phyloP scores from a whole-genome alignment of 1,284 basidiomycete genomes.

The Rhodofomes roseus region DNA sequence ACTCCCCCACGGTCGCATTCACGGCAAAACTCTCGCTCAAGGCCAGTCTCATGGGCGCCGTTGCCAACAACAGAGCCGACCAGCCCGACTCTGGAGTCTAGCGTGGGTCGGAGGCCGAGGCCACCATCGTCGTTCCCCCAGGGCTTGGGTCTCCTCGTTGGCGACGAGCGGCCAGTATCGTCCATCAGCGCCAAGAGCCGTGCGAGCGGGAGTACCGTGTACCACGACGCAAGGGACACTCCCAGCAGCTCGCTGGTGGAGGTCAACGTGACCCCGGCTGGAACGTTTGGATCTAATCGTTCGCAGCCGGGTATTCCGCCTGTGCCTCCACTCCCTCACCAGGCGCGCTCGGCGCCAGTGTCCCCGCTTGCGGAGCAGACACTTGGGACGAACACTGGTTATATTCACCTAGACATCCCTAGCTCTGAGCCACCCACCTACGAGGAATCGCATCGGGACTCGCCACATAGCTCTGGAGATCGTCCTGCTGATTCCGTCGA shows the following conservation, averaged over 20 bases:
- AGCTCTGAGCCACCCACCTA: constrained; percentile 34
- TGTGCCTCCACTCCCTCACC: constrained; percentile 27
- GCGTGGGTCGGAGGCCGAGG: constrained; percentile 14
- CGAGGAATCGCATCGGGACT: constrained; percentile 16
- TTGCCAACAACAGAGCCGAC: constrained; percentile 14
- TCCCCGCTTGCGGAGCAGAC: constrained; percentile 11
- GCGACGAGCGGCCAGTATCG: constrained; percentile 51
- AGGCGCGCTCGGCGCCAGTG: constrained; percentile 12
- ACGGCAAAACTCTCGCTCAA: constrained; percentile 29
- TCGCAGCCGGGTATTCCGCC: constrained; percentile 25
- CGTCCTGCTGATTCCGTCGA: constrained; percentile 33
- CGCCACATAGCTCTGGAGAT: constrained; percentile 15
- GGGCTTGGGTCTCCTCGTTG: constrained; percentile 31
- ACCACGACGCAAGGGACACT: constrained; percentile 55
- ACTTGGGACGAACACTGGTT: constrained; percentile 10
- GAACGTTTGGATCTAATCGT: constrained; percentile 15
- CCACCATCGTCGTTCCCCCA: constrained; percentile 15
- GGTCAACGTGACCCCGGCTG: constrained; percentile 24
- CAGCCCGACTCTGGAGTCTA: constrained; percentile 8
- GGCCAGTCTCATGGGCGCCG: constrained; percentile 16
- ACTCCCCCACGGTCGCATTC: constrained; percentile 27
- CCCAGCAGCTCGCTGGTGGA: constrained; percentile 34
- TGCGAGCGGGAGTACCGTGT: constrained; percentile 48
- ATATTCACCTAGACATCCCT: constrained; percentile 21
- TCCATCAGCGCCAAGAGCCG: constrained; percentile 46